Evolutionary conservation across 2,329 filamentous ascomycete genomes (phyloP), one percentile per base, ranked within the genome.

Genomic region (Penicillium occitanis): DNA sequence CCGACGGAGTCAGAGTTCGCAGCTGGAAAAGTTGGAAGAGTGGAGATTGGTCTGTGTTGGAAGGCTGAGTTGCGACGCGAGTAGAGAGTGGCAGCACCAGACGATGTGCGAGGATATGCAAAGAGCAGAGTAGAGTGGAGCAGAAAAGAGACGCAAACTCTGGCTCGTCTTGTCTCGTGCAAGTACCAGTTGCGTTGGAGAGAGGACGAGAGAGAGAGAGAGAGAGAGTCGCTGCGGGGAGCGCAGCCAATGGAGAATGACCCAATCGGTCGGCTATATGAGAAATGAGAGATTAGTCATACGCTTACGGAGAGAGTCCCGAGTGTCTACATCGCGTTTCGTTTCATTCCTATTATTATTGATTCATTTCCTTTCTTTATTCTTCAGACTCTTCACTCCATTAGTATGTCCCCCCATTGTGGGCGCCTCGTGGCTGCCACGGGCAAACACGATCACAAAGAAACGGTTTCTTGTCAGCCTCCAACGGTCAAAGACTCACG

Each of bases 11-110:
- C 53, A 57, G n/a, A 46, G 57, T 30, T 44, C 14, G 35, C 35
- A 59, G 35, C 14, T 25, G 40, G 35, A 25, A 42, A 48, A 61
- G 58, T 44, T 61, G 58, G 40, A 48, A 61, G 58, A 61, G 58
- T 48, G 42, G 58, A 61, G 58, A 61, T 46, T 61, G 58, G 25
- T 22, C 22, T 46, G 37, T 14, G 37, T 61, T 48, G 58, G 42
- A 28, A 48, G 19, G 22, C 14, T 46, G 35, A 46, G 37, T n/a
- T 60, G 37, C 37, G 35, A 28, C 4, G 37, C 14, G 4, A 19
- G 51, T 14, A 37, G 28, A 37, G 28, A 35, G 28, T 17, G 51
- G 28, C 30, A 37, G 51, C 30, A 13, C 51, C 13, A 6, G 13
- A 13, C 35, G 11, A 14, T 57, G 53, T 55, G 53, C 53, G 8